Percentiles rank a stretch among this genome's conserved stretches.
Conservation (phyloP, 2,329 filamentous ascomycete genomes). For the Nemania serpens region DNA sequence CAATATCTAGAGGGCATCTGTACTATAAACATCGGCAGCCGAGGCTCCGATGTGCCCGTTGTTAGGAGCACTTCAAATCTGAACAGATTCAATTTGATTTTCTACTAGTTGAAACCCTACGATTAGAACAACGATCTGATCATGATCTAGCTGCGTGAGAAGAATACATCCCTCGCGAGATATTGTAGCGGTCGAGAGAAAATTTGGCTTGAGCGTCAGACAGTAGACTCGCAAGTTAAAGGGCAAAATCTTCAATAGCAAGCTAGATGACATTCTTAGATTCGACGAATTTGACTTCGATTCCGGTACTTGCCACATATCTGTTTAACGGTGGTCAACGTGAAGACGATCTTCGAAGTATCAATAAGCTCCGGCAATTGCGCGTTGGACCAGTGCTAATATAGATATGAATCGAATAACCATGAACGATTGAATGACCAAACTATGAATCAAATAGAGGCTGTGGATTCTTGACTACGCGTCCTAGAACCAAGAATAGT, state of each 20-base stretch:
- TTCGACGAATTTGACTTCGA: not conserved
- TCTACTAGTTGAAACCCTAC: too few species aligned
- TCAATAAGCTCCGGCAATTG: too few species aligned
- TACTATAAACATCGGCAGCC: slow-evolving; percentile 25
- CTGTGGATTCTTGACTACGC: too few species aligned
- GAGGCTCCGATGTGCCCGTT: slow-evolving; percentile 20
- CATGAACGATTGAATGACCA: not conserved
- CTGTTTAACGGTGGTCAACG: not conserved
- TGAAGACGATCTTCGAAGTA: slow-evolving; percentile 3
- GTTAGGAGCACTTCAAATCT: slow-evolving; percentile 18
- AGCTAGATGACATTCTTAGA: not conserved
- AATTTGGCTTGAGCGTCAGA: not conserved
- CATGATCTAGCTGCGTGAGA: slow-evolving; percentile 22
- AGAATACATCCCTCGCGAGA: too few species aligned
- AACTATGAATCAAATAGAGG: not conserved
- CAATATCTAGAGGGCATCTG: slow-evolving; percentile 14
- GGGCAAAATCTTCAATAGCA: slow-evolving; percentile 7
- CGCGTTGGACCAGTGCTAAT: too few species aligned
- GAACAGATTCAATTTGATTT: too few species aligned
- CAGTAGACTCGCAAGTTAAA: slow-evolving; percentile 11
- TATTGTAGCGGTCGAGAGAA: slow-evolving; percentile 11
- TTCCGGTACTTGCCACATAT: not conserved
- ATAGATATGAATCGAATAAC: slow-evolving; percentile 11
- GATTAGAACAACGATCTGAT: slow-evolving; percentile 15
- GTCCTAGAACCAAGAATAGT: not conserved